A percentile compares a stretch with the other conserved stretches of the same genome.
Evolutionary conservation across 108 stramenopile species (phyloP).

Genomic region (Skeletonema menzelii): DNA sequence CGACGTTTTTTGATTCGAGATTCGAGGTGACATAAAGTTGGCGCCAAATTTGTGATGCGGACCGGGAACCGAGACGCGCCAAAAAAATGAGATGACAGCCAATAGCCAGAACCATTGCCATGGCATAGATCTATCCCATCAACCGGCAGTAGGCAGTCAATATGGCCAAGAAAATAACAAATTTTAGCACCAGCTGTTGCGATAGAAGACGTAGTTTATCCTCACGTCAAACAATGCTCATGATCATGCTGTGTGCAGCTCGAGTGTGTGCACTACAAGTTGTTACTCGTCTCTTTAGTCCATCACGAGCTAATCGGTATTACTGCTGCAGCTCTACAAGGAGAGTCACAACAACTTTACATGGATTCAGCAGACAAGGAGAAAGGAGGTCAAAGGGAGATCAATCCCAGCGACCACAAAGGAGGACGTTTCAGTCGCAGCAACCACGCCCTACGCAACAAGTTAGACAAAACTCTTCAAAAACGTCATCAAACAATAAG

Average conservation of each 20-base stretch:
- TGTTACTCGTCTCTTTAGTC: not conserved
- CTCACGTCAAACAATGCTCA: not conserved
- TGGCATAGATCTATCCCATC: not conserved
- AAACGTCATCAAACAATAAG: constrained; percentile 1
- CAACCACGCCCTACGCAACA: not conserved
- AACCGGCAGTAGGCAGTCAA: not conserved
- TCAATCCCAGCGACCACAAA: not conserved
- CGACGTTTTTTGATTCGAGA: no score
- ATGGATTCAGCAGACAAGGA: not conserved
- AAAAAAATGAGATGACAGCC: no score
- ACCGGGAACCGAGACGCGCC: no score
- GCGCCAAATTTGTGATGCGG: no score
- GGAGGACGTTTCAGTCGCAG: not conserved
- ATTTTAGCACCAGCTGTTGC: not conserved
- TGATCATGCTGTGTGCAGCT: not conserved
- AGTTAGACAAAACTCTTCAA: not conserved
- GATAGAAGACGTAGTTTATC: not conserved
- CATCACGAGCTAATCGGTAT: not conserved
- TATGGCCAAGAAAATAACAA: not conserved
- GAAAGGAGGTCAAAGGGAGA: not conserved
- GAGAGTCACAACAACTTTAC: not conserved
- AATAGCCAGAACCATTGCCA: no score
- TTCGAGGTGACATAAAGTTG: not conserved
- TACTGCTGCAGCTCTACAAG: not conserved
- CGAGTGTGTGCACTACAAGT: not conserved